These are phyloP conservation scores for Saccharomycopsis selenospora DNA, from an alignment of 805 yeast species.

Conservation along the genomic window DNA sequence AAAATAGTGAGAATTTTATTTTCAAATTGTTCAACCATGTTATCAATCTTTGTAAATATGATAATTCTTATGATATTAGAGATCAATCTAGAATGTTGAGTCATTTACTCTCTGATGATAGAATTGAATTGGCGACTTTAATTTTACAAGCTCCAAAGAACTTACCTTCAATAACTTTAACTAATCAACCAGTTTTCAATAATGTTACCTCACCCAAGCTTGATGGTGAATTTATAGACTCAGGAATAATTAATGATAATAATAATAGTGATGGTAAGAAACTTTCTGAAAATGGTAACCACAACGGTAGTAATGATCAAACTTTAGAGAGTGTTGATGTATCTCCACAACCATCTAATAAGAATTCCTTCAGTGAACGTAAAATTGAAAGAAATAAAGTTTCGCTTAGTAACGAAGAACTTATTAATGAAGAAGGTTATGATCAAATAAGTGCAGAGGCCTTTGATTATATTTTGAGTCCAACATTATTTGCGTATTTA, in stretches of 20 bases:
- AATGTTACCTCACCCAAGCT: conserved; percentile 18
- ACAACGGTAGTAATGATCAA: not conserved
- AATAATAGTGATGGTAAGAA: not conserved
- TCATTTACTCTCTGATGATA: conserved; percentile 44
- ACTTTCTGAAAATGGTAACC: not conserved
- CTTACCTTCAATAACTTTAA: conserved; percentile 34
- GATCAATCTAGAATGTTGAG: conserved; percentile 76
- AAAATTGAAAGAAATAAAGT: not conserved
- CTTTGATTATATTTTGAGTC: conserved; percentile 1
- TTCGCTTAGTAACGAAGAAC: not conserved
- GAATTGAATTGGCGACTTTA: conserved; percentile 57
- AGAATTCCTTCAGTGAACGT: conserved; percentile 20
- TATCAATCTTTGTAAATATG: conserved; percentile 63
- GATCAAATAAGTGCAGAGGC: not conserved
- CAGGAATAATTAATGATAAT: not conserved
- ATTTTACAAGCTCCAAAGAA: conserved; percentile 75
- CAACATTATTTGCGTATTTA: not conserved
- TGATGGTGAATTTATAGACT: conserved; percentile 12
- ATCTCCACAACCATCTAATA: conserved; percentile 21
- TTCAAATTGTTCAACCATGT: conserved; percentile 53
- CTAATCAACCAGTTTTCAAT: conserved; percentile 19
- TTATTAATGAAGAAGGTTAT: not conserved
- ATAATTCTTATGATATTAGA: conserved; percentile 65
- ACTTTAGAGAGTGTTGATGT: conserved; percentile 13
- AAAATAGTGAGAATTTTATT: conserved; percentile 30